Conservation (phyloP, 768 basidiomycete species). For the Rhizopogon roseolus region DNA sequence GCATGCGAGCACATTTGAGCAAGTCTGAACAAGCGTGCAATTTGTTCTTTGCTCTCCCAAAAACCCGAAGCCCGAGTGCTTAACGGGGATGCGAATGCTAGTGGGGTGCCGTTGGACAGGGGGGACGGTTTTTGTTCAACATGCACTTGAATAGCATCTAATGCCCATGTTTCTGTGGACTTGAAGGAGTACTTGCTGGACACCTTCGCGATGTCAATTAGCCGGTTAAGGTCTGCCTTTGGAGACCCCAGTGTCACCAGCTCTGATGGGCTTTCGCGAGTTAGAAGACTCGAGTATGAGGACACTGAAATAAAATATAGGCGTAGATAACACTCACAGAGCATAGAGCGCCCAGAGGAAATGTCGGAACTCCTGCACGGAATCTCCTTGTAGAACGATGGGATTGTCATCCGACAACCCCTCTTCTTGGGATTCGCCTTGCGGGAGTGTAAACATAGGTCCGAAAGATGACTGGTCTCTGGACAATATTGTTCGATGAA, state of each 20-base stretch:
- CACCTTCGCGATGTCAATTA: constrained; percentile 60
- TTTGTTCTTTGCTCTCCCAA: constrained; percentile 38
- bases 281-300: not conserved
- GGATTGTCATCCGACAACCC: constrained; percentile 64
- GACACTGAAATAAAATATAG: not conserved
- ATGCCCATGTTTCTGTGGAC: constrained; percentile 67
- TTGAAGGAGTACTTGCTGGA: constrained; percentile 76
- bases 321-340: constrained; percentile 39
- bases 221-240: constrained; percentile 44
- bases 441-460: constrained; percentile 64
- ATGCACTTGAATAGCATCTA: constrained; percentile 68
- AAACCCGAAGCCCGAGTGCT: constrained; percentile 29
- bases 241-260: constrained; percentile 43
- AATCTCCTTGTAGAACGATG: constrained; percentile 59
- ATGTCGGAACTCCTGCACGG: constrained; percentile 59
- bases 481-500: constrained; percentile 56
- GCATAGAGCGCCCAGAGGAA: constrained; percentile 79
- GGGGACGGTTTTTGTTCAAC: constrained; percentile 56
- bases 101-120: constrained; percentile 38
- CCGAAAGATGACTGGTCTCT: constrained; percentile 62
- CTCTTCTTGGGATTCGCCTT: constrained; percentile 45
- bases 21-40: constrained; percentile 58
- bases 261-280: constrained; percentile 52
- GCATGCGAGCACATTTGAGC: constrained; percentile 66
- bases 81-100: constrained; percentile 18